phyloP scores from a whole-genome alignment of 352 stramenopile species.

The Pythium myriotylum region DNA sequence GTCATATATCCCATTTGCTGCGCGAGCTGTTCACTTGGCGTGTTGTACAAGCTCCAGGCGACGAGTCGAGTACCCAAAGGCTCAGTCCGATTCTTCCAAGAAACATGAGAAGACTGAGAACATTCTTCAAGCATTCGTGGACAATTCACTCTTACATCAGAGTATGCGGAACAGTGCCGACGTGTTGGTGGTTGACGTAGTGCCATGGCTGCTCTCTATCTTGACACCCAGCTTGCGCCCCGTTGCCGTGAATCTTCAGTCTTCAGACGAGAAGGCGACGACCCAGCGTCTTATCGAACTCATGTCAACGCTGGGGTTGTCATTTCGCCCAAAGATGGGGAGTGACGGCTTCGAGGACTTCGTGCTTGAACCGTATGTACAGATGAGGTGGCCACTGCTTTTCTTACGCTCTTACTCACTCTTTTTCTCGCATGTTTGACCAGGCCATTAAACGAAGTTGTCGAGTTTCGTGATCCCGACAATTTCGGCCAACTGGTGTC shows the following conservation, averaged over 20 bases:
- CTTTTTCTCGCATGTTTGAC: background rate
- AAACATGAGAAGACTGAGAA: conserved; percentile 61
- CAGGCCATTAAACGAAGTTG: conserved; percentile 73
- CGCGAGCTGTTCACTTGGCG: conserved; percentile 63
- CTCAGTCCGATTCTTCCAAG: conserved; percentile 60
- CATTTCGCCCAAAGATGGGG: conserved; percentile 70
- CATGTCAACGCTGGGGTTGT: conserved; percentile 79
- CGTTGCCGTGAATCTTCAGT: conserved; percentile 58
- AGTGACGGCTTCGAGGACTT: conserved; percentile 76
- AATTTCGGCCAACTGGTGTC: conserved; percentile 16
- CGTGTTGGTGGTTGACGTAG: conserved; percentile 72
- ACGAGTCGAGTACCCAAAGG: conserved; percentile 71
- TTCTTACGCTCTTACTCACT: background rate
- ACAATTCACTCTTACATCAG: conserved; percentile 61
- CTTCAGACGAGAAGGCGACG: conserved; percentile 65
- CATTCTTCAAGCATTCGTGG: conserved; percentile 65
- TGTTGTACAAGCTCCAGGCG: conserved; percentile 77
- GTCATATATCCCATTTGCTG: conserved; percentile 72
- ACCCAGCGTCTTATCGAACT: conserved; percentile 71
- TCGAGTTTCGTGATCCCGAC: conserved; percentile 54
- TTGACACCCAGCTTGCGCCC: conserved; percentile 69
- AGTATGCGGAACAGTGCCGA: conserved; percentile 60
- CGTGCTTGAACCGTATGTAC: conserved; percentile 74
- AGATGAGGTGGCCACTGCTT: background rate
- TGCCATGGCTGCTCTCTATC: conserved; percentile 70